Base-by-base conservation (phyloP, 2,329 filamentous ascomycete species). In the Fusarium mangiferae region DNA sequence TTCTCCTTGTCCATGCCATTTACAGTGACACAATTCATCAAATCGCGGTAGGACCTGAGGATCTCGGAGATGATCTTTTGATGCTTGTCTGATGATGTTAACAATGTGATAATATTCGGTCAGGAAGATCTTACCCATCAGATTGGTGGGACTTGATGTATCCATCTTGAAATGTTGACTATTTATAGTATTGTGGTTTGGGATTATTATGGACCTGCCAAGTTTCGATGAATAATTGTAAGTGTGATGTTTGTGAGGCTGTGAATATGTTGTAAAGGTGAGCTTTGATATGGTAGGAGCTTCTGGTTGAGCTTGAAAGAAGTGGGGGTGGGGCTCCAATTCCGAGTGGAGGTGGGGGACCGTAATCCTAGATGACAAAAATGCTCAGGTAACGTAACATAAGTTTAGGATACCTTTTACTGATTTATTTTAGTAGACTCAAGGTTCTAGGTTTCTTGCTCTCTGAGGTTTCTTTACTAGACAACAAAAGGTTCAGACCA, bases 11-110 rank as follows among this genome's bases (percentile, higher is more conserved):
- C 82, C 55, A 84, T 82, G 24, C 82, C 83, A 44, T 85, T 84
- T 44, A 83, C 80, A 36, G 84, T 85, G 55, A 84, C 83, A 80
- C 80, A 84, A 82, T 70, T 70, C 78, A 84, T 84, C 52, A 86
- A 82, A 36, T 81, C 82, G 64, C 83, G 82, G 78, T 84, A 85
- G 64, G 81, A 83, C 17, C 81, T 84, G 52, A 86, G 83, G 60
- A 86, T 81, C 68, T 85, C 83, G 38, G 84, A 84, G 44, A 85
- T 80, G 68, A 86, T 84, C 45, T 84, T 82, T 73, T 86, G 84
- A 73, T 86, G 84, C 36, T 81, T 84, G 76, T 86, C 84, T 85
- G n/a, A 28, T 18, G 24, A 4, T 51, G 22, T 64, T 46, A 74
- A 57, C 38, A 20, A 52, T 28, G 26, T 26, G 38, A 28, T 41